Base-by-base conservation (phyloP, 2,329 filamentous ascomycete genomes). In the Colletotrichum gigasporum region DNA sequence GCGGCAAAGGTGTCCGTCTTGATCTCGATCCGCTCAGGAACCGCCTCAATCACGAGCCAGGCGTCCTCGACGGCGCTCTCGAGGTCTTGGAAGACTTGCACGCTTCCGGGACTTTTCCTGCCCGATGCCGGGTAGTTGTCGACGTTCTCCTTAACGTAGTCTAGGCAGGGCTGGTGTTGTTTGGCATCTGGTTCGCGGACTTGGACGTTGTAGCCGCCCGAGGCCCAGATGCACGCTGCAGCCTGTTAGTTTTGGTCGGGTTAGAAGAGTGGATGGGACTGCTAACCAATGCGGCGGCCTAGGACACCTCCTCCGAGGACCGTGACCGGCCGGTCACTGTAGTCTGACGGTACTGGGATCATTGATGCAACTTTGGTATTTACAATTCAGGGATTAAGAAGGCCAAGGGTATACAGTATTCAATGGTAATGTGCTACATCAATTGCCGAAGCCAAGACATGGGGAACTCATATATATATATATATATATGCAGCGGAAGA, bases 1-100 rank as follows among this genome's bases (percentile, higher is more conserved):
- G 83, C 74, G 2, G 74, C 80, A 61, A 86, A 83, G 0, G 79
- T 82, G 11, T 75, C 74, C 12, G 81, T 79, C 72, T 87, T 87
- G 30, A 85, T 68, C 6, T 76, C 69, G 9, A 85, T 73, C 56
- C 77, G 80, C 69, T 86, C 85, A 0, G 83, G 84, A 0, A 87
- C 79, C 12, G 79, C 82, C 70, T 85, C 85, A 62, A 86, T 78
- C n/a, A 85, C 80, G 5, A 86, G 74, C 85, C 82, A 87, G 3
- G 83, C 79, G 32, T 81, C 72, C 1, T 70, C 53, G 5, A 86
- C 78, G 0, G 83, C 80, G 0, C 68, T 52, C 7, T 73, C 61
- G 2, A 85, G 68, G 26, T 78, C 74, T 5, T 76, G 72, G n/a
- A 78, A 74, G 2, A 74, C 74, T 9, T 70, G 55, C 0, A 73